Evolutionary conservation across 192 early-diverging fungal species (phyloP).

Genomic region (Phycomyces nitens): DNA sequence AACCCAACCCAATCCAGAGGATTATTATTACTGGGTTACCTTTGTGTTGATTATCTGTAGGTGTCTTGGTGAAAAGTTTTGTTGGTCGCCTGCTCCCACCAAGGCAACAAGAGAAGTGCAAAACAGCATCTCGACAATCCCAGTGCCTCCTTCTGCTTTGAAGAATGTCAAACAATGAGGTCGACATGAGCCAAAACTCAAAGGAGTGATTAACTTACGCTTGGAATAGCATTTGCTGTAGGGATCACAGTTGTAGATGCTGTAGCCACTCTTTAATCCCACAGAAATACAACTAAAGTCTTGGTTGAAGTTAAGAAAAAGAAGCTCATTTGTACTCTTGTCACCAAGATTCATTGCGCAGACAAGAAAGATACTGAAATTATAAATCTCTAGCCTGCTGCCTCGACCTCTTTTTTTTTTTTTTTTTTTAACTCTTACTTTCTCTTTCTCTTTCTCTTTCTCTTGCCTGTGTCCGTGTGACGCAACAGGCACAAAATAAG

Average conservation of each 20-base stretch:
- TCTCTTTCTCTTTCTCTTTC: too few species aligned
- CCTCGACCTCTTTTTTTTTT: neutral
- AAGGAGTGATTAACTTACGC: conserved; percentile 43
- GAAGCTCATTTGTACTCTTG: conserved; percentile 60
- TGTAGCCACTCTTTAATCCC: conserved; percentile 80
- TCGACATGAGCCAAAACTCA: neutral
- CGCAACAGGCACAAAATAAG: too few species aligned
- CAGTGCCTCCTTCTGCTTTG: conserved; percentile 81
- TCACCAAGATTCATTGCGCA: conserved; percentile 63
- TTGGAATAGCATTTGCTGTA: conserved; percentile 92
- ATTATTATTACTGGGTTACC: conserved; percentile 45
- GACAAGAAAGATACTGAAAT: neutral
- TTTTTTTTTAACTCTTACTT: conserved; percentile 2
- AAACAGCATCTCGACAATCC: conserved; percentile 97
- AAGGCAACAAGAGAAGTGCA: conserved; percentile 95
- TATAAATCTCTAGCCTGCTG: neutral
- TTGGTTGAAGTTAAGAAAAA: conserved; percentile 83
- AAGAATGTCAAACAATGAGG: neutral
- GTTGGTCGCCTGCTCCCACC: conserved; percentile 91
- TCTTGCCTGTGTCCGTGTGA: too few species aligned
- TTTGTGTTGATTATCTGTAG: conserved; percentile 97
- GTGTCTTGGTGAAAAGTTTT: conserved; percentile 78
- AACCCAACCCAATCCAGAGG: too few species aligned
- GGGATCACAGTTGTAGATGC: conserved; percentile 96
- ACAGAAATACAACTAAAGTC: conserved; percentile 90